Conservation (phyloP, 179 eudicot species). For the Vitellaria paradoxa region DNA sequence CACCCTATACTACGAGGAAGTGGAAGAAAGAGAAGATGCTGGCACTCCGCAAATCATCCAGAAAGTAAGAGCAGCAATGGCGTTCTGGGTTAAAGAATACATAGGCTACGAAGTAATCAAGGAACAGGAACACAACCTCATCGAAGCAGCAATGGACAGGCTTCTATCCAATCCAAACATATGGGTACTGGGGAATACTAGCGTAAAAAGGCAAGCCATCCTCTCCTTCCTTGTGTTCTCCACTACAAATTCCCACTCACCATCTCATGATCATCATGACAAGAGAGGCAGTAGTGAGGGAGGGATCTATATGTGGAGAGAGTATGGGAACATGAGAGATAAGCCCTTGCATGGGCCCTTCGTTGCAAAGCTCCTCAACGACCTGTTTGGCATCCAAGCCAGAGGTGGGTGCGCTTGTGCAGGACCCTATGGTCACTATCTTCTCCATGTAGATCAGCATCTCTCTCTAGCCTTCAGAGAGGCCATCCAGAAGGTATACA, state of each 20-base stretch:
- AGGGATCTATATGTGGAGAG: conserved; percentile 16
- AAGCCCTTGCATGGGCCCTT: conserved; percentile 82
- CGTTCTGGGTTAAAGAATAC: conserved; percentile 79
- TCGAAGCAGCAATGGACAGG: conserved; percentile 38
- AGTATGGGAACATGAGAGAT: conserved; percentile 15
- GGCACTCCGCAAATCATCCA: conserved; percentile 80
- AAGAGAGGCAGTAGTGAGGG: not conserved
- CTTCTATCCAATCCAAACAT: conserved; percentile 40
- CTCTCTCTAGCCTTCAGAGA: conserved; percentile 55
- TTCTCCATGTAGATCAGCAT: conserved; percentile 53
- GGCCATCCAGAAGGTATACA: conserved; percentile 47
- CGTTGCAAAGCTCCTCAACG: conserved; percentile 73
- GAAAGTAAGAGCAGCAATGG: conserved; percentile 62
- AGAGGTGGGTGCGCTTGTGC: conserved; percentile 94
- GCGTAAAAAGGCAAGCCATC: conserved; percentile 39
- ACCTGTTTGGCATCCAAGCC: conserved; percentile 83
- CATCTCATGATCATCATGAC: not conserved
- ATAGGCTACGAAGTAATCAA: conserved; percentile 52
- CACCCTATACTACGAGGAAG: conserved; percentile 47
- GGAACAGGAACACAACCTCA: conserved; percentile 34
- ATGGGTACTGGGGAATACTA: conserved; percentile 45
- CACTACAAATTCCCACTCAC: not conserved
- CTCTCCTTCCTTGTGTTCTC: conserved; percentile 55
- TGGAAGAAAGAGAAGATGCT: conserved; percentile 79
- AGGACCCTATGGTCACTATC: conserved; percentile 73